phyloP scores from a whole-genome alignment of 2,329 filamentous ascomycete genomes.

The Microcera coccophila region DNA sequence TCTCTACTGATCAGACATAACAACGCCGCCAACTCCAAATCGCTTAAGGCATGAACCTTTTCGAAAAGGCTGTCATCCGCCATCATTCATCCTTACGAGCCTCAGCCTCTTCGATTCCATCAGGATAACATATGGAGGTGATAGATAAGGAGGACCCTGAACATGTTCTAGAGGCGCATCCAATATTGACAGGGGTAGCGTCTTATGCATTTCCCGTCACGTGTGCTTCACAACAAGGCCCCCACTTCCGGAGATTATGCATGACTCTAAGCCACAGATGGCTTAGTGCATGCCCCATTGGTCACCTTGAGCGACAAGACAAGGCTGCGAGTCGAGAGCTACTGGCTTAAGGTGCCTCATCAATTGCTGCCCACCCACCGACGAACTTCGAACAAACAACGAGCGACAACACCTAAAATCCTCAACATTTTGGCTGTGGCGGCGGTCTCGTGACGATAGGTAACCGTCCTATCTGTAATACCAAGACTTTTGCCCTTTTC shows the following conservation, averaged over 20 bases:
- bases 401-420: not conserved
- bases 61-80: constrained; percentile 58
- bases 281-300: constrained; percentile 16
- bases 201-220: constrained; percentile 29
- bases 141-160: too few relatives aligned
- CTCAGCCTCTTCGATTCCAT: constrained; percentile 24
- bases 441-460: constrained; percentile 2
- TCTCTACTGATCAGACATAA: constrained; percentile 77
- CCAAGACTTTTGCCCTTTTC: not conserved
- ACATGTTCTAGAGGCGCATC: not conserved
- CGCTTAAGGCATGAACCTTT: constrained; percentile 73
- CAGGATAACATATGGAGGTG: too few relatives aligned
- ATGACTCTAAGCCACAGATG: constrained; percentile 19
- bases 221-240: constrained; percentile 21
- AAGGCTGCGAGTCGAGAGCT: constrained; percentile 28
- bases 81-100: constrained; percentile 43
- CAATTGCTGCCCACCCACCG: not conserved
- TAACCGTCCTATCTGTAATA: constrained; percentile 1
- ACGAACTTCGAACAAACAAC: not conserved
- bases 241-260: constrained; percentile 24
- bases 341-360: not conserved
- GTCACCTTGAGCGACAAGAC: constrained; percentile 25
- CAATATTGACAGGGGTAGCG: constrained; percentile 10
- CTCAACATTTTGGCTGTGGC: not conserved
- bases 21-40: constrained; percentile 82